Conservation (phyloP, 805 yeast species). For the Myxozyma melibiosi region DNA sequence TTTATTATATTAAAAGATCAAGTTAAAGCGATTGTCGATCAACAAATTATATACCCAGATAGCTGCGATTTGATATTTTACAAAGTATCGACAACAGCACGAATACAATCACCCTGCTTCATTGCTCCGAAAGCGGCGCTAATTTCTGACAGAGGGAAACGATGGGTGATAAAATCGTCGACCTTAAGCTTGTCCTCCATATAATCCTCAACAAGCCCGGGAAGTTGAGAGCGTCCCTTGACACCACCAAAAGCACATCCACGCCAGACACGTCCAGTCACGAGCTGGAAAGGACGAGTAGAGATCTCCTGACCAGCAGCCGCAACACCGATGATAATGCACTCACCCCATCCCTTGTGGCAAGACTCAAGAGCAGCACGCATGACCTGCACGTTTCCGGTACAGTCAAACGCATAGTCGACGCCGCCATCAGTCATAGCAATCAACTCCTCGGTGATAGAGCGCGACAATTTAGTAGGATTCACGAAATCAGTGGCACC, state of each 20-base stretch:
- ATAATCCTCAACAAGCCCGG: conserved; percentile 84
- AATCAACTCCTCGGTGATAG: conserved; percentile 78
- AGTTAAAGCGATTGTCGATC: no score
- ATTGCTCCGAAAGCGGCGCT: conserved; percentile 91
- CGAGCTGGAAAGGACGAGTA: conserved; percentile 98
- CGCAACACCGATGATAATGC: conserved; percentile 95
- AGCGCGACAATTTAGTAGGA: conserved; percentile 70
- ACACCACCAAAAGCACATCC: conserved; percentile 99
- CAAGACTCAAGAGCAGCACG: conserved; percentile 94
- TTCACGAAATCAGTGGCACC: conserved; percentile 96
- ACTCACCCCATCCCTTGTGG: conserved; percentile 99
- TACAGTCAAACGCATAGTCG: conserved; percentile 95
- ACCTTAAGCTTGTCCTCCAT: conserved; percentile 79
- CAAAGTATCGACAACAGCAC: conserved; percentile 70
- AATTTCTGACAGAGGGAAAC: conserved; percentile 74
- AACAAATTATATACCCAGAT: no score
- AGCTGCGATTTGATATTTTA: no score
- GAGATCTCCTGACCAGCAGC: conserved; percentile 97
- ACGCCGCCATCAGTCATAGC: conserved; percentile 97
- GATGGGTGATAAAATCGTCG: conserved; percentile 93
- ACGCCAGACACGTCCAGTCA: conserved; percentile 98
- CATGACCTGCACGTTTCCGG: conserved; percentile 96
- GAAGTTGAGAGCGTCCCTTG: conserved; percentile 95
- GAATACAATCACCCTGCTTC: conserved; percentile 91
- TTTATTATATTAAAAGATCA: no score